Conservation (phyloP, 2,329 filamentous ascomycete genomes). For the Colletotrichum aenigma region DNA sequence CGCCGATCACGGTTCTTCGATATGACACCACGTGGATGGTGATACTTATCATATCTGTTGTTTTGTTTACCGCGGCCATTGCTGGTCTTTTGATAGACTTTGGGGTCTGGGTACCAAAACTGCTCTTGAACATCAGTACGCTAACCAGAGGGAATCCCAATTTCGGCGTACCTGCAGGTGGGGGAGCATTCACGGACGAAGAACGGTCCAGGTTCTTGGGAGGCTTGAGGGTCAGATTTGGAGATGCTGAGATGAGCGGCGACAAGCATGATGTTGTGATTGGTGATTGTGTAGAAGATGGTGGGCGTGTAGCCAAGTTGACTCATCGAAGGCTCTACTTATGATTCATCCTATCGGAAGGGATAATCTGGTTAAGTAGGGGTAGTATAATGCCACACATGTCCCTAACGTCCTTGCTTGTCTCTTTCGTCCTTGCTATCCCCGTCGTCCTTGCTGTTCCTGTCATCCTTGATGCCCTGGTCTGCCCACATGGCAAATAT, state of each 20-base stretch:
- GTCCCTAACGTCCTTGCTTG: no score
- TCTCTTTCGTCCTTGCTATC: no score
- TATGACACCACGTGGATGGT: neutral
- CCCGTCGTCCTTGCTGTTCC: no score
- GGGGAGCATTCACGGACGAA: neutral
- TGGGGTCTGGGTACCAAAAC: neutral
- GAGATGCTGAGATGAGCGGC: neutral
- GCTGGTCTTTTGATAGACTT: neutral
- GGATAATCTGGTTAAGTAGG: neutral
- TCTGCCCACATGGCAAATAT: no score
- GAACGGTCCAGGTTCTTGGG: neutral
- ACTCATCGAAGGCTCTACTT: neutral
- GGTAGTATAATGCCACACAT: no score
- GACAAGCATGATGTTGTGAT: neutral
- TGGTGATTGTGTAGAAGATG: neutral
- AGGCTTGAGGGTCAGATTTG: neutral
- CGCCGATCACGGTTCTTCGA: neutral
- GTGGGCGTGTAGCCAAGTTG: neutral
- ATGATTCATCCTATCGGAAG: fast-evolving
- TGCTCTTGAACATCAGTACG: neutral
- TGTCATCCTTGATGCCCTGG: no score
- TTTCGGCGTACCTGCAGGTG: neutral
- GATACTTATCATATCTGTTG: neutral
- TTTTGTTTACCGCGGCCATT: neutral
- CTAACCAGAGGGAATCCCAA: neutral